Evolutionary conservation across 1,284 basidiomycete genomes (phyloP), one percentile per base, ranked within the genome.

Genomic region (Rhodotorula sp.): DNA sequence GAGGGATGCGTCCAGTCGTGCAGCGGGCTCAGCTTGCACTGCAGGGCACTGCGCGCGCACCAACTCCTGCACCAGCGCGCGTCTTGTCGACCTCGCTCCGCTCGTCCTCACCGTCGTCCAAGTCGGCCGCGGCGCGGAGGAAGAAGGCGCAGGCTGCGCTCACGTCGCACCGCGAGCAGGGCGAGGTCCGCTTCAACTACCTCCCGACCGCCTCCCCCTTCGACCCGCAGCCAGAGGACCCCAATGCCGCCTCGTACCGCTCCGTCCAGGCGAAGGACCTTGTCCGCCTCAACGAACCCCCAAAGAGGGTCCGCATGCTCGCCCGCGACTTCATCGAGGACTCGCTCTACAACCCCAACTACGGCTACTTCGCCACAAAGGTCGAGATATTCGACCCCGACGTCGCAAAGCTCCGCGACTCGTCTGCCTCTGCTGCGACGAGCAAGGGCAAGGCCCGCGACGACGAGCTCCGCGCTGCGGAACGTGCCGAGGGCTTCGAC

Each of bases 301-400:
- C 95, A 5, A 87, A 85, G 32, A 84, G 87, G 64, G 94, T 95
- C 61, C 92, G 92, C 81, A 97, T 98, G 92, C 89, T 99, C 48
- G 89, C 91, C 59, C 87, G 97, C 72, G 96, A 99, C 83, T 99
- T 92, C 81, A 95, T 99, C 76, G 92, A 98, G 79, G 97, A 99
- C 81, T 90, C 91, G 29, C 83, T 99, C 56, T 99, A 99, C 84
- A 98, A 99, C 80, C 95, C 94, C 5, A 83, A 94, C 80, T 99
- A 99, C 80, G 97, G 97, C 51, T 99, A 99, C 83, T 99, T 99
- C 81, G 89, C 92, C 36, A 90, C 91, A 78, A 90, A 94, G 80
- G 94, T 91, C 3, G 90, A 88, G 59, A 96, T 97, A 76, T 92
- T 96, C 82, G 83, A 89, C 6, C 85, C 88, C 25, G 87, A 88